Base-by-base conservation (phyloP, 305 asterid genomes). In the Stenogyne calaminthoides region DNA sequence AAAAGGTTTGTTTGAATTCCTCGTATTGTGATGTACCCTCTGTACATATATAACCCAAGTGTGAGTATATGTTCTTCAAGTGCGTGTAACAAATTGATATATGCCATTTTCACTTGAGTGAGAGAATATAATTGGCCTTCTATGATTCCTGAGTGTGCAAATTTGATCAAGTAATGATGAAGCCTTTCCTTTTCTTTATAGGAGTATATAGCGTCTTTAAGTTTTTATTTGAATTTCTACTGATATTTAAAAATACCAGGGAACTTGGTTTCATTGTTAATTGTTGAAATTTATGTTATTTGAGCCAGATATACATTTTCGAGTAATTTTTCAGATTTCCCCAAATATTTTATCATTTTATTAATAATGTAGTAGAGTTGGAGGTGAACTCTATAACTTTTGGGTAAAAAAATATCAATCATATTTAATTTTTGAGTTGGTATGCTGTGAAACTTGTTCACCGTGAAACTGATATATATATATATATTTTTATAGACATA, bases 21-120 rank as follows among this genome's bases (percentile, higher is more conserved):
- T 60, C 9, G 2, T 19, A 44, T 32, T 16, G 3, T 15, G 36
- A 12, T 70, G 34, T n/a, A 64, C 25, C 15, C 56, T 51, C 1
- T 52, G 72, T 67, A 72, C 72, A 51, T 44, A 39, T 72, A 49
- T 67, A 67, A 67, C 61, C 19, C 15, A 40, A 44, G 77, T 71
- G 27, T 70, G 69, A 62, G 74, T 77, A 64, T n/a, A 77, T 76
- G 15, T 42, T 42, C 47, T 39, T 8, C 46, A 39, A 11, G 14
- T 39, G 1, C 46, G 46, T 39, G 46, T 8, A 39, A 39, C 12
- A 39, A 39, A 39, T 4, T 39, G 46, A 39, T 39, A 39, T 2
- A 8, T 9, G 46, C 9, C 9, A 39, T 39, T 39, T 39, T 8
- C 46, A 39, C 12, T 39, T 39, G 46, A 39, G 7, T 1, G 44